A percentile compares a stretch with the other conserved stretches of the same genome.
Conservation (phyloP, 495 filamentous ascomycete genomes). For the Aspergillus wentii region DNA sequence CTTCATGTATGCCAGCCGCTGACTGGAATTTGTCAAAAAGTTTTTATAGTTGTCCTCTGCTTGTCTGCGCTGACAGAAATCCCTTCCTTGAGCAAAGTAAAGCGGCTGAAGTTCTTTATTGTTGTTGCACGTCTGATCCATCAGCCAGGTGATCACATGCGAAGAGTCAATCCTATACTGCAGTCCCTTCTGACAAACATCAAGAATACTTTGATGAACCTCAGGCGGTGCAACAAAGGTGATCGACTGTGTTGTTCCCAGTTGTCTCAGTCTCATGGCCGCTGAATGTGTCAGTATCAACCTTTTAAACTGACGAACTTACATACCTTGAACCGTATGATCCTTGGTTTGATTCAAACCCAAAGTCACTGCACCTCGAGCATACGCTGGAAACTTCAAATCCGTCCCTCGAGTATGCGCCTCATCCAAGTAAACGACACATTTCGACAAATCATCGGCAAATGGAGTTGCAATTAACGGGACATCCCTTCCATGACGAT, state of each 20-base stretch:
- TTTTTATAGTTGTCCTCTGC: slow-evolving; percentile 18
- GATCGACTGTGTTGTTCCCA: slow-evolving; percentile 54
- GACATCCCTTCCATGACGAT: slow-evolving; percentile 38
- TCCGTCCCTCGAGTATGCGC: slow-evolving; percentile 73
- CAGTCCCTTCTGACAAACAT: slow-evolving; percentile 4
- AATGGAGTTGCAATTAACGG: slow-evolving; percentile 55
- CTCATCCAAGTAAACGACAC: slow-evolving; percentile 70
- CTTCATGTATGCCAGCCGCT: slow-evolving; percentile 30
- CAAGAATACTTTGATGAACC: slow-evolving; percentile 44
- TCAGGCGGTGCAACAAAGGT: slow-evolving; percentile 47
- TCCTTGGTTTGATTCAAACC: slow-evolving; percentile 65
- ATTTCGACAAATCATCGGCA: slow-evolving; percentile 48
- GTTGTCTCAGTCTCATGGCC: slow-evolving; percentile 60
- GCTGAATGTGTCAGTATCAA: slow-evolving; percentile 29
- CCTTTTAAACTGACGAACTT: slow-evolving; percentile 12
- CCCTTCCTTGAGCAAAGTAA: slow-evolving; percentile 51
- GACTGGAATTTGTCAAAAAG: slow-evolving; percentile 20
- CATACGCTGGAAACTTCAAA: slow-evolving; percentile 54
- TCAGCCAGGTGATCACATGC: slow-evolving; percentile 55
- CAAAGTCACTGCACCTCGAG: slow-evolving; percentile 65
- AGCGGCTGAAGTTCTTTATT: slow-evolving; percentile 52
- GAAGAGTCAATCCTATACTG: slow-evolving; percentile 26
- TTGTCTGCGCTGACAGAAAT: slow-evolving; percentile 42
- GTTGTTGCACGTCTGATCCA: slow-evolving; percentile 54
- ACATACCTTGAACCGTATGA: slow-evolving; percentile 63